phyloP scores from a whole-genome alignment of 73 alveolate genomes.

The Uronychia binucleata region DNA sequence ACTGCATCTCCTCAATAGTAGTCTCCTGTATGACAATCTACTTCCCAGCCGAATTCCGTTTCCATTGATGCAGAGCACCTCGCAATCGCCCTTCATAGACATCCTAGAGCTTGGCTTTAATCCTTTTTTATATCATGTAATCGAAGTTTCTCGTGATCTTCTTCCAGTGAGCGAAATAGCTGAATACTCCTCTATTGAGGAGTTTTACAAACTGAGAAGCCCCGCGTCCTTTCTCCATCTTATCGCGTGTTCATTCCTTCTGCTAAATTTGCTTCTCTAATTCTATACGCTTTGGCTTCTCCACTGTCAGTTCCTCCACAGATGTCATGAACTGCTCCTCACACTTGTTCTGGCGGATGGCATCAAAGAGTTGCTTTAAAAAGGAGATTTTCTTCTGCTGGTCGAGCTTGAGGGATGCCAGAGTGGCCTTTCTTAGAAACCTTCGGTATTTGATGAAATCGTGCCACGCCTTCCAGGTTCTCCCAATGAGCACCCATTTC shows the following conservation, averaged over 20 bases:
- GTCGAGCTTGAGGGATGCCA: slow-evolving; percentile 4
- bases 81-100: slow-evolving; percentile 16
- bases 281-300: slow-evolving; percentile 6
- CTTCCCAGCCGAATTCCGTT: background rate
- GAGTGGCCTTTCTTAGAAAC: slow-evolving; percentile 8
- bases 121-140: slow-evolving; percentile 5
- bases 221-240: slow-evolving; percentile 8
- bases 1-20: background rate
- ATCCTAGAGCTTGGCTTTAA: slow-evolving; percentile 17
- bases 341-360: slow-evolving; percentile 15
- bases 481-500: slow-evolving; percentile 9
- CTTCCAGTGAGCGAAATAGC: slow-evolving; percentile 31
- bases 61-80: slow-evolving; percentile 36
- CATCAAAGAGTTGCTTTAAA: slow-evolving; percentile 32
- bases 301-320: background rate
- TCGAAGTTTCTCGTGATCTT: background rate
- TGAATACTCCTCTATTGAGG: background rate
- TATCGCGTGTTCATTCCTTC: background rate
- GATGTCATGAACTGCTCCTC: slow-evolving; percentile 1
- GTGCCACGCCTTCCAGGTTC: slow-evolving; percentile 36
- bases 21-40: background rate
- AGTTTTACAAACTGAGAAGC: background rate
- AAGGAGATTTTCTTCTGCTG: background rate
- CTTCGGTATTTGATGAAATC: slow-evolving; percentile 22
- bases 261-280: background rate